Base-by-base conservation (phyloP, 257 asterid genomes). In the Henckelia pumila region DNA sequence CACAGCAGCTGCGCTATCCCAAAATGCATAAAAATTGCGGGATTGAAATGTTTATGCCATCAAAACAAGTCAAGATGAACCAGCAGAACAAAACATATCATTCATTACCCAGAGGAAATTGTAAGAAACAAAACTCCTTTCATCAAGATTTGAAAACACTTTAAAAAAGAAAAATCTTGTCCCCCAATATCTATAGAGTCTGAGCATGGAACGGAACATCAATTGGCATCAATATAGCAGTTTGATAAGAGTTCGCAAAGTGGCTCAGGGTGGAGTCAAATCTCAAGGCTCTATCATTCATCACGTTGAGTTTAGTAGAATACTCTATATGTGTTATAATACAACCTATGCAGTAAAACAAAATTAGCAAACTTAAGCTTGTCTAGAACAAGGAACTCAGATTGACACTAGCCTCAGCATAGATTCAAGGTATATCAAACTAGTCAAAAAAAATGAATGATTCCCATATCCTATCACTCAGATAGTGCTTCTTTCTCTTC, bases 1-100 rank as follows among this genome's bases (percentile, higher is more conserved):
- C 52, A 89, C 98, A 73, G 96, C 69, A 80, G 96, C 97, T 92
- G 91, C 81, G 82, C 72, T 52, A 81, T 26, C 76, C 75, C 66
- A 75, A 78, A 68, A 73, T 70, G 57, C 73, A 64, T 73, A 73
- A 63, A 60, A 69, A 52, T 26, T 66, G 40, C 16, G 47, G 63
- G 66, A 69, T 66, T 70, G 69, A 58, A 72, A 68, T 52, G 24
- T 56, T 55, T 40, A 57, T 71, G 66, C 79, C 67, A 50, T 65
- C 33, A 61, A 68, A 64, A 68, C 57, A 44, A 71, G 52, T 44
- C 19, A 44, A 44, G 52, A 44, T 14, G 52, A 44, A 44, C 17
- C 52, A 13, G 52, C n/a, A 44, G 19, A 44, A 44, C 16, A 37
- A 37, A 37, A 37, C 0, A 17, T 37, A 14, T 13, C n/a, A 13